phyloP scores from a whole-genome alignment of 73 alveolate genomes.

The Urostyla sp. region DNA sequence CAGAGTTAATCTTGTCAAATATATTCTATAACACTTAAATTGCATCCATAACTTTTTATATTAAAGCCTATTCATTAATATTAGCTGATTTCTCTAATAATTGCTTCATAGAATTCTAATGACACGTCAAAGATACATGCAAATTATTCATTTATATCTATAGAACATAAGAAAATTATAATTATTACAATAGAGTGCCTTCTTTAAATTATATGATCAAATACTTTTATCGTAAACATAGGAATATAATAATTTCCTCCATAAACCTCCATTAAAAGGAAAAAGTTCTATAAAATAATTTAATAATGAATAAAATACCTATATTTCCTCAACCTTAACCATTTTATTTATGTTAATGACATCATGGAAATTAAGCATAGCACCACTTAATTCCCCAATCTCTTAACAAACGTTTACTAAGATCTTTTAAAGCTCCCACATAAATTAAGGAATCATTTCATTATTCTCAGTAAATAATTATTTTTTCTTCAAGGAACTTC shows the following conservation, averaged over 20 bases:
- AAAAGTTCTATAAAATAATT: constrained; percentile 1
- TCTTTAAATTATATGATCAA: constrained; percentile 27
- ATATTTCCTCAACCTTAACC: background rate
- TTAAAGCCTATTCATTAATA: background rate
- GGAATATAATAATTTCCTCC: constrained; percentile 10
- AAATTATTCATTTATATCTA: background rate
- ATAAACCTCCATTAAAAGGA: constrained; percentile 7
- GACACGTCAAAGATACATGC: background rate
- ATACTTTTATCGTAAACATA: constrained; percentile 18
- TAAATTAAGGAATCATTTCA: background rate
- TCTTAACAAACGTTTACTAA: background rate
- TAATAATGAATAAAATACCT: background rate
- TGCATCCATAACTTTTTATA: no score
- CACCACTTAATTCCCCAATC: constrained; percentile 7
- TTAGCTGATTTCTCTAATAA: background rate
- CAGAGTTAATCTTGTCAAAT: background rate
- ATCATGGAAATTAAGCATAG: constrained; percentile 8
- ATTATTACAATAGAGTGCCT: background rate
- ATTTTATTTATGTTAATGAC: constrained; percentile 3
- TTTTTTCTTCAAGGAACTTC: background rate
- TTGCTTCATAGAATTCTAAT: background rate
- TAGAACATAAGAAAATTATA: background rate
- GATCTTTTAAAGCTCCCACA: background rate
- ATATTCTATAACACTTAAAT: background rate
- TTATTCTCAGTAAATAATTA: background rate